Conservation (phyloP, 148 eudicot genomes). For the Arbutus unedo region DNA sequence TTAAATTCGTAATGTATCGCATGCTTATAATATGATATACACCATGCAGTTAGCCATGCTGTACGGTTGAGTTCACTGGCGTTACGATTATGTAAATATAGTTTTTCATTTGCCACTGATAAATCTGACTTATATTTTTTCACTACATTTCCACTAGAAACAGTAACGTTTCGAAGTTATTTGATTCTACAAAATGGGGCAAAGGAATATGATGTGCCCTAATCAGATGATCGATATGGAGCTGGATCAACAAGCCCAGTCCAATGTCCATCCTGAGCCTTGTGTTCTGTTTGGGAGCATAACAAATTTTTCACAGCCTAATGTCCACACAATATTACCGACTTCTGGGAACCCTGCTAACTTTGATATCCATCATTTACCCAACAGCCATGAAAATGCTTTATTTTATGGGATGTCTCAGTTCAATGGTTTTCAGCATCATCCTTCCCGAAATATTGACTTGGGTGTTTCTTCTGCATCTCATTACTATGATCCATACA, state of each 20-base stretch:
- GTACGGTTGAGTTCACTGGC: background rate
- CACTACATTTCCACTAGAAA: slow-evolving; percentile 6
- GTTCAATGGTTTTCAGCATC: slow-evolving; percentile 45
- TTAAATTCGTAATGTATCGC: background rate
- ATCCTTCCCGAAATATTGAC: slow-evolving; percentile 55
- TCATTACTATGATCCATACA: slow-evolving; percentile 39
- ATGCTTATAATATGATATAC: background rate
- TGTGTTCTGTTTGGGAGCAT: slow-evolving; percentile 44
- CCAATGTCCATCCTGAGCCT: slow-evolving; percentile 59
- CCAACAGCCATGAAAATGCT: slow-evolving; percentile 43
- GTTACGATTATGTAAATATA: background rate
- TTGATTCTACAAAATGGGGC: slow-evolving; percentile 48
- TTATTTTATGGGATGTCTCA: slow-evolving; percentile 53
- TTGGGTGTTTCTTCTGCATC: slow-evolving; percentile 40
- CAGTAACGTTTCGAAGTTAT: slow-evolving; percentile 17
- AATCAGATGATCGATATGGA: slow-evolving; percentile 51
- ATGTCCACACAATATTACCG: slow-evolving; percentile 40
- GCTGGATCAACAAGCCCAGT: slow-evolving; percentile 53
- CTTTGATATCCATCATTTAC: slow-evolving; percentile 45
- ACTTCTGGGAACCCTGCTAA: slow-evolving; percentile 43
- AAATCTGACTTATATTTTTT: background rate
- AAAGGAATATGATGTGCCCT: slow-evolving; percentile 56
- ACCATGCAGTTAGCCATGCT: background rate
- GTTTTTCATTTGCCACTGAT: background rate
- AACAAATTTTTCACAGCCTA: slow-evolving; percentile 49